Percentiles rank a stretch among this genome's conserved stretches.
Conservation (phyloP, 192 early-diverging fungal genomes). For the Polychytrium aggregatum region DNA sequence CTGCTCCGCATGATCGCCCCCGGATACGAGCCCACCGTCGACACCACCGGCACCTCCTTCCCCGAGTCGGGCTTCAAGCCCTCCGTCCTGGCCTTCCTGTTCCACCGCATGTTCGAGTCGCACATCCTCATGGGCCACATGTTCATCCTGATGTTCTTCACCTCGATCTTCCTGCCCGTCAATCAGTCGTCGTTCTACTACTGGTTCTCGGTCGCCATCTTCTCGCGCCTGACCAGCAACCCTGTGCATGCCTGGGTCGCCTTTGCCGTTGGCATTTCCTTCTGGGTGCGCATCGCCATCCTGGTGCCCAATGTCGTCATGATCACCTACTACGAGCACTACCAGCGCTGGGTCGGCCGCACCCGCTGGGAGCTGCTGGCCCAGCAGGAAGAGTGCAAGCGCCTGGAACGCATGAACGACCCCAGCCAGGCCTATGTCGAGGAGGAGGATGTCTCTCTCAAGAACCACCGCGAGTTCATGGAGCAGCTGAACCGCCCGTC, state of each 20-base stretch:
- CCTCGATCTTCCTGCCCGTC: slow-evolving; percentile 22
- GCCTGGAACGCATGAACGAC: background rate
- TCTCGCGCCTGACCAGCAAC: slow-evolving; percentile 4
- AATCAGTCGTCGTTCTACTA: slow-evolving; percentile 8
- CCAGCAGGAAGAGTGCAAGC: slow-evolving; percentile 4
- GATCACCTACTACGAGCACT: slow-evolving; percentile 35
- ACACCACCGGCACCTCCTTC: slow-evolving; percentile 9
- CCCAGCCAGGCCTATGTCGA: slow-evolving; percentile 14
- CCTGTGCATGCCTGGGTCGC: slow-evolving; percentile 25
- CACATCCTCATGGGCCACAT: slow-evolving; percentile 39
- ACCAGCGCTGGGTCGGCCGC: slow-evolving; percentile 35
- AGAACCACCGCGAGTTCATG: background rate
- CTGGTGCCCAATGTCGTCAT: slow-evolving; percentile 28
- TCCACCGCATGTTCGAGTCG: slow-evolving; percentile 33
- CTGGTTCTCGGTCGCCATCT: slow-evolving; percentile 15
- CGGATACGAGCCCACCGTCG: slow-evolving; percentile 12
- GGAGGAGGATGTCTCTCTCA: slow-evolving; percentile 7
- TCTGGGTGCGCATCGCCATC: slow-evolving; percentile 26
- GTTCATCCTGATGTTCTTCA: slow-evolving; percentile 19
- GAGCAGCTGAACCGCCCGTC: background rate
- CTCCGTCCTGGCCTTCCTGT: slow-evolving; percentile 8
- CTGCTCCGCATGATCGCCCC: slow-evolving; percentile 14
- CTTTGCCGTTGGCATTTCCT: slow-evolving; percentile 13
- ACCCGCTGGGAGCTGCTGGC: slow-evolving; percentile 39
- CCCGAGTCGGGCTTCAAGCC: slow-evolving; percentile 12